A percentile compares a stretch with the other conserved stretches of the same genome.
Conservation (phyloP, 352 stramenopile species). For the Globisporangium solare region DNA sequence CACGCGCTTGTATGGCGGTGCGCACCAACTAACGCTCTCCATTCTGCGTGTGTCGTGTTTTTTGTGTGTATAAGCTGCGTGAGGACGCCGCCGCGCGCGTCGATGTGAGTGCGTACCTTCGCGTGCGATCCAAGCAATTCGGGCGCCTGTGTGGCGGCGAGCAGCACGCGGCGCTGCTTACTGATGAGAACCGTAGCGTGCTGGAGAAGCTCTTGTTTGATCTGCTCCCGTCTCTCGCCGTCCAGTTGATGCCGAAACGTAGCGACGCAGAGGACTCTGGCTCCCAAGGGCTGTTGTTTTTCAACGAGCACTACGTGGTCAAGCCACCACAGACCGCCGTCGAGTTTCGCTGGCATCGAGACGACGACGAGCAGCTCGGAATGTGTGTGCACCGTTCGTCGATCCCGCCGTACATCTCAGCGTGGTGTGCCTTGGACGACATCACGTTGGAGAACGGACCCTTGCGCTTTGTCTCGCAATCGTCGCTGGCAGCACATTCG, state of each 20-base stretch:
- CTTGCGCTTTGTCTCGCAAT: constrained; percentile 43
- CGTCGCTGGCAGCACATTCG: background rate
- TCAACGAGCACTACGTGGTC: constrained; percentile 80
- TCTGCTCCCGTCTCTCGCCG: constrained; percentile 26
- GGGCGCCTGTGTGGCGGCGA: background rate
- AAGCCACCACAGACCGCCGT: constrained; percentile 51
- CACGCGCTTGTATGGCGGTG: too few species aligned
- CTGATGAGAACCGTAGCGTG: constrained; percentile 4
- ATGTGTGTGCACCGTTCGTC: constrained; percentile 58
- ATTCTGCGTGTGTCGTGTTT: background rate
- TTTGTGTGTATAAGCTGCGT: constrained; percentile 23
- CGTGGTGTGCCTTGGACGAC: constrained; percentile 64
- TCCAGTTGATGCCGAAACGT: constrained; percentile 13
- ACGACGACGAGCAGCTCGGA: constrained; percentile 67
- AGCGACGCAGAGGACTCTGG: background rate
- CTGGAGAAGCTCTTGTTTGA: constrained; percentile 37
- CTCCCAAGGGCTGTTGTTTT: constrained; percentile 32
- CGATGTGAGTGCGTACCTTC: constrained; percentile 23
- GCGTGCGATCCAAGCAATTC: constrained; percentile 22
- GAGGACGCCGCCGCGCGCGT: constrained; percentile 28
- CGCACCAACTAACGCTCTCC: background rate
- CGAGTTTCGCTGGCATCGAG: constrained; percentile 72
- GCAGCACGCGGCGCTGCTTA: background rate
- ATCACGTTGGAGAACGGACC: constrained; percentile 45
- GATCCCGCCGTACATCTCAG: constrained; percentile 56